phyloP scores from a whole-genome alignment of 257 asterid species.

The Euphrasia confusa region DNA sequence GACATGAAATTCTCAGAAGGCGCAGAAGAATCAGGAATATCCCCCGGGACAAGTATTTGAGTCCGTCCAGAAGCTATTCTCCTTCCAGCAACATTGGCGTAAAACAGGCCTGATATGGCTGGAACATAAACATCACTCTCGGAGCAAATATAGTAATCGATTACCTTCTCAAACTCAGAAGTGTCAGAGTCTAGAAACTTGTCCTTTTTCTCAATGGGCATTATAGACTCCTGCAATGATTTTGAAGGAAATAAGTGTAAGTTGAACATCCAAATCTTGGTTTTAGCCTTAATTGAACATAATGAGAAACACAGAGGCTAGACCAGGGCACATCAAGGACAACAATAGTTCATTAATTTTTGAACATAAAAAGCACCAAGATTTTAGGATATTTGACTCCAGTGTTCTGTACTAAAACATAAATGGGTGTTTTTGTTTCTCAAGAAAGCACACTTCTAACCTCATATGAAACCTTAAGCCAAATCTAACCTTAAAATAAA shows the following conservation, averaged over 20 bases:
- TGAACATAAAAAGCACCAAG: too few species aligned
- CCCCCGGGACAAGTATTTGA: conserved; percentile 68
- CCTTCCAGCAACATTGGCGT: conserved; percentile 78
- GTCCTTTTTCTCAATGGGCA: conserved; percentile 48
- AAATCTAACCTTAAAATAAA: background rate
- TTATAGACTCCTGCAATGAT: conserved; percentile 62
- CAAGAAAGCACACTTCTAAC: background rate
- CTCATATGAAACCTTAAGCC: background rate
- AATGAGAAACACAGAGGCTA: background rate
- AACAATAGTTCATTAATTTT: too few species aligned
- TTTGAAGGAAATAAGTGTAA: conserved; percentile 13
- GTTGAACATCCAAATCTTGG: background rate
- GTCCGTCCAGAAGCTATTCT: conserved; percentile 69
- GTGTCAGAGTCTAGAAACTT: conserved; percentile 41
- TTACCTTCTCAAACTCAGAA: conserved; percentile 40
- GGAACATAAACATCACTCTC: conserved; percentile 49
- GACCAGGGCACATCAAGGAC: too few species aligned
- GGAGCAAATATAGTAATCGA: conserved; percentile 43
- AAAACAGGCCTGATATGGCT: conserved; percentile 75
- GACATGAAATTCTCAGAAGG: conserved; percentile 51
- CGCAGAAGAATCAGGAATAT: conserved; percentile 52
- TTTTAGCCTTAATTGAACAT: background rate
- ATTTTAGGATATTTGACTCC: background rate
- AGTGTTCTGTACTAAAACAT: too few species aligned
- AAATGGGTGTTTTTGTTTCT: too few species aligned